phyloP scores from a whole-genome alignment of 192 early-diverging fungal species.

The Coemansia sp. region DNA sequence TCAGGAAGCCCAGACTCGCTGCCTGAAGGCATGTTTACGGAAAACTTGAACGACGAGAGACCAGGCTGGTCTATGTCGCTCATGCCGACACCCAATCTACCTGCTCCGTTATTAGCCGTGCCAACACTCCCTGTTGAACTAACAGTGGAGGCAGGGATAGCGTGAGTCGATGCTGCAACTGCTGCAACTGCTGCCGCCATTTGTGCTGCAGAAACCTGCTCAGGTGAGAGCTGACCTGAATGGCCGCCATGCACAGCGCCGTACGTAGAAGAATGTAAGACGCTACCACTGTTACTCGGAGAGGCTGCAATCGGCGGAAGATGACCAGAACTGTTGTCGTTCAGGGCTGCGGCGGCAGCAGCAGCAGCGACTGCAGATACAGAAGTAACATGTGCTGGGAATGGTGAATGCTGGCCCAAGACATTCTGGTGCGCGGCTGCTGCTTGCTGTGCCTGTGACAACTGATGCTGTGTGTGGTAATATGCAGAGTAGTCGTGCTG shows the following conservation, averaged over 20 bases:
- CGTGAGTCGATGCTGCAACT: conserved; percentile 38
- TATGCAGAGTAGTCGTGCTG: conserved; percentile 29
- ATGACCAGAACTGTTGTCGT: conserved; percentile 30
- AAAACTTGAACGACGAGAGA: conserved; percentile 47
- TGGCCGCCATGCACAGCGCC: conserved; percentile 10
- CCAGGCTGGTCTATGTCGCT: conserved; percentile 30
- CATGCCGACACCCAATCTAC: conserved; percentile 17
- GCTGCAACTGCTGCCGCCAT: conserved; percentile 51
- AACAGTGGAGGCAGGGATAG: conserved; percentile 19
- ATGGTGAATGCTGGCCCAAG: conserved; percentile 22
- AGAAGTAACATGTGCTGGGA: conserved; percentile 25
- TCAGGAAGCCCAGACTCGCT: conserved; percentile 42
- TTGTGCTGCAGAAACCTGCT: conserved; percentile 46
- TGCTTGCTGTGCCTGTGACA: conserved; percentile 18
- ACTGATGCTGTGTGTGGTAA: conserved; percentile 29
- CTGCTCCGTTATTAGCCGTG: conserved; percentile 10
- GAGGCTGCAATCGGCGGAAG: conserved; percentile 16
- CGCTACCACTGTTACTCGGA: not conserved
- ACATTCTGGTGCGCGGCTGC: conserved; percentile 15
- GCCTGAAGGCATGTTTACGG: conserved; percentile 37
- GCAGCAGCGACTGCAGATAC: conserved; percentile 7
- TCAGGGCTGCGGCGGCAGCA: conserved; percentile 27
- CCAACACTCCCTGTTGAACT: conserved; percentile 2
- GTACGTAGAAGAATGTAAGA: conserved; percentile 28
- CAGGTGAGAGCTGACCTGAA: conserved; percentile 21